Conservation (phyloP, 164 flowering plant species). For the Macadamia integrifolia region DNA sequence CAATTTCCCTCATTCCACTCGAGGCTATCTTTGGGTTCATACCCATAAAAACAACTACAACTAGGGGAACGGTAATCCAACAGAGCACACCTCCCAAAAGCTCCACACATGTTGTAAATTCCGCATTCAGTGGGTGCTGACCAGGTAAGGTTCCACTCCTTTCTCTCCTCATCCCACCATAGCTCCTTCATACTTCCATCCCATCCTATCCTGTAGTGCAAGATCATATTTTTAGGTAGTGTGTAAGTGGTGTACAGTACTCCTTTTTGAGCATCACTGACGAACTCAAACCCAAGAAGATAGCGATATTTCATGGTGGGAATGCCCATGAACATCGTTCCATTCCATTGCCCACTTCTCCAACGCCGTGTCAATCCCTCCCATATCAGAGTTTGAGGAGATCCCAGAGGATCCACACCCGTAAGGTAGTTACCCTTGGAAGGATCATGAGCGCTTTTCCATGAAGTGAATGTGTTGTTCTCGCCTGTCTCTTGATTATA, state of each 20-base stretch:
- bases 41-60: conserved; percentile 16
- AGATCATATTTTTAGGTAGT: neutral
- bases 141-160: conserved; percentile 11
- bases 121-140: neutral
- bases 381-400: conserved; percentile 11
- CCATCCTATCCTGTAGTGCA: neutral
- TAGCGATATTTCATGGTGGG: neutral
- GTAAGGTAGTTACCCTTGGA: conserved; percentile 9
- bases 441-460: conserved; percentile 13
- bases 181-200: neutral
- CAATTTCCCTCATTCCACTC: conserved; percentile 13
- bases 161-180: neutral
- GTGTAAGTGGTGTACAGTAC: neutral
- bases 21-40: conserved; percentile 2
- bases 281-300: neutral
- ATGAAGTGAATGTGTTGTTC: conserved; percentile 4
- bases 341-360: conserved; percentile 23
- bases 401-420: neutral
- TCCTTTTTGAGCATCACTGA: neutral
- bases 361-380: conserved; percentile 3
- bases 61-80: neutral
- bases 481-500: neutral
- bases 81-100: conserved; percentile 10
- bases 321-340: conserved; percentile 5
- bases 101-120: conserved; percentile 13